Percentiles rank a stretch among this genome's conserved stretches.
These are phyloP conservation scores for Zanthoxylum bungeanum DNA, from an alignment of 345 rosid species.

Conservation along the genomic window DNA sequence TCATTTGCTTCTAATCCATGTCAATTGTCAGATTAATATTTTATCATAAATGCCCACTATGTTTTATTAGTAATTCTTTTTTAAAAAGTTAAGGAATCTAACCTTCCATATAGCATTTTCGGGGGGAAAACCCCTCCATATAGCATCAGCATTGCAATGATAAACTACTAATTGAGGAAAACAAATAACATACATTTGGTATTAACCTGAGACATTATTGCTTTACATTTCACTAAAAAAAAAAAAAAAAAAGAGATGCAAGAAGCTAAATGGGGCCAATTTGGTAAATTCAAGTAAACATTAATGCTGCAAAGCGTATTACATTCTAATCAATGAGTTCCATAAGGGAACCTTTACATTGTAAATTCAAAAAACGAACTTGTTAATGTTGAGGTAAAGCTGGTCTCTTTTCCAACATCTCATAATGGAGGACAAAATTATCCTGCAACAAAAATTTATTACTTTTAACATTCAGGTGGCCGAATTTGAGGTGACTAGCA, in stretches of 20 bases:
- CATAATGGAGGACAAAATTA: conserved; percentile 69
- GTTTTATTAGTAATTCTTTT: too few species aligned
- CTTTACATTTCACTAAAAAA: not conserved
- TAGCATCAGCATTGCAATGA: too few species aligned
- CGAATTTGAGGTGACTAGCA: not conserved
- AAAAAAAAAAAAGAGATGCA: not conserved
- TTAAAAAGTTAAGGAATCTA: too few species aligned
- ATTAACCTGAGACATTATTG: not conserved
- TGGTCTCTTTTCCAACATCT: conserved; percentile 89
- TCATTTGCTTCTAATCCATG: not conserved
- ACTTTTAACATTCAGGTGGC: not conserved
- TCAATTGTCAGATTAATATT: too few species aligned
- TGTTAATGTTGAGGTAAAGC: conserved; percentile 70
- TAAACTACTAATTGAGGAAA: too few species aligned
- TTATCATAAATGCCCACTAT: too few species aligned
- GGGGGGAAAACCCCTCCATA: too few species aligned
- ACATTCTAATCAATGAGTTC: conserved; percentile 32
- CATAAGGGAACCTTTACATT: conserved; percentile 53
- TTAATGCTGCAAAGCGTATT: conserved; percentile 28
- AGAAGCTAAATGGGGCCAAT: conserved; percentile 1
- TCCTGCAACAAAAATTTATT: conserved; percentile 56
- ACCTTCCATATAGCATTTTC: too few species aligned
- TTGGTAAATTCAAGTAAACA: conserved; percentile 20
- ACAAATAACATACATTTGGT: too few species aligned
- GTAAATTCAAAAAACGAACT: conserved; percentile 26